phyloP scores from a whole-genome alignment of 163 green algal species.

The Prototheca wickerhamii region DNA sequence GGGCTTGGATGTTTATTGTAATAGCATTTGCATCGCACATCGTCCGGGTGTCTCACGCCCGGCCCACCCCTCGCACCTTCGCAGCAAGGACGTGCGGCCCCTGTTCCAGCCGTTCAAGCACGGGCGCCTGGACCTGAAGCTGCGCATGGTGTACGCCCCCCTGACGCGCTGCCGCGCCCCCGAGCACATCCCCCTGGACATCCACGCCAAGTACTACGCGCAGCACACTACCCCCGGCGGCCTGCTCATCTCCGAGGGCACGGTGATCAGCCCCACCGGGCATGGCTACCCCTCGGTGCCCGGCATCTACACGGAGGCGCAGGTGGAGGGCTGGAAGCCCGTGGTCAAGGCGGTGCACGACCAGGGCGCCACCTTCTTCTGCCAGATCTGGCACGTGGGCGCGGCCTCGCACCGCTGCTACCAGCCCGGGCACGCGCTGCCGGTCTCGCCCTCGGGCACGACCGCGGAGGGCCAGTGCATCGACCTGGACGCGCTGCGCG shows the following conservation, averaged over 20 bases:
- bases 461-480: constrained; percentile 12
- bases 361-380: constrained; percentile 60
- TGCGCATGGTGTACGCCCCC: constrained; percentile 62
- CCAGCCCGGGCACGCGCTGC: constrained; percentile 41
- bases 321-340: constrained; percentile 68
- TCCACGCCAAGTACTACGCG: constrained; percentile 43
- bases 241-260: constrained; percentile 59
- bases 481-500: background rate
- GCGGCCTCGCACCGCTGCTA: constrained; percentile 48
- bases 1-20: background rate
- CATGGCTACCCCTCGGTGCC: constrained; percentile 20
- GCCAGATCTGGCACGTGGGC: constrained; percentile 69
- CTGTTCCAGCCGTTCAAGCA: constrained; percentile 34
- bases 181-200: constrained; percentile 16
- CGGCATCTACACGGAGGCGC: constrained; percentile 49
- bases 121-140: constrained; percentile 31
- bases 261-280: constrained; percentile 25
- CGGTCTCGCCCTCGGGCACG: constrained; percentile 43
- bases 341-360: constrained; percentile 56
- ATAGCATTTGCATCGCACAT: background rate
- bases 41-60: background rate
- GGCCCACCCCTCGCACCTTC: background rate
- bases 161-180: constrained; percentile 47
- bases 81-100: background rate
- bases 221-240: constrained; percentile 48